phyloP scores from a whole-genome alignment of 805 yeast genomes.

The Teunomyces panamensis region DNA sequence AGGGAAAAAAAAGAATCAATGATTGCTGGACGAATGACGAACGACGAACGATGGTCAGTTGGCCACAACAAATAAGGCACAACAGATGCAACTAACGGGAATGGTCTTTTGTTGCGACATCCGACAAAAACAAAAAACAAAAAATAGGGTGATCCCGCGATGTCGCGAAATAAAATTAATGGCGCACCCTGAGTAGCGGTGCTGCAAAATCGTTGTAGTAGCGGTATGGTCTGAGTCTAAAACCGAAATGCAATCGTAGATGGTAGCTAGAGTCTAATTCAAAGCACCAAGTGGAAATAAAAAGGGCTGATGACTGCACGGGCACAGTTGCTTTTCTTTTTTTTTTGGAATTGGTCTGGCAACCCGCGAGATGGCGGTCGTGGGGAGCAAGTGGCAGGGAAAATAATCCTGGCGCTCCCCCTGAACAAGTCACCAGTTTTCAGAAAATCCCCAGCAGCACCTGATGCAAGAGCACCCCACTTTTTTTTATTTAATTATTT shows the following conservation, averaged over 20 bases:
- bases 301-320: not conserved
- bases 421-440: constrained; percentile 1
- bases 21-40: too few relatives aligned
- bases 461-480: constrained; percentile 3
- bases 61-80: too few relatives aligned
- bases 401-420: not conserved
- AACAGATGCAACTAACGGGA: too few relatives aligned
- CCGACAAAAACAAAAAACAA: not conserved
- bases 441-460: not conserved
- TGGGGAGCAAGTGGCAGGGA: not conserved
- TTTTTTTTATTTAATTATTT: not conserved
- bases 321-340: not conserved
- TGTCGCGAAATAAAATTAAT: not conserved
- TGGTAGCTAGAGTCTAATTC: not conserved
- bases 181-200: not conserved
- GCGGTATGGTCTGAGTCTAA: too few relatives aligned
- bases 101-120: not conserved
- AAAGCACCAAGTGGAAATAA: not conserved
- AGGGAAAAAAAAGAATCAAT: too few relatives aligned
- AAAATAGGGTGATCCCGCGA: not conserved
- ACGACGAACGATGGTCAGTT: too few relatives aligned
- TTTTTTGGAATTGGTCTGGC: not conserved
- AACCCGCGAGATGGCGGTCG: not conserved
- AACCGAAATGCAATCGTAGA: too few relatives aligned
- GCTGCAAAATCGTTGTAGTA: not conserved